Base-by-base conservation (phyloP, 2,329 filamentous ascomycete genomes). In the Calonectria leucothoes region DNA sequence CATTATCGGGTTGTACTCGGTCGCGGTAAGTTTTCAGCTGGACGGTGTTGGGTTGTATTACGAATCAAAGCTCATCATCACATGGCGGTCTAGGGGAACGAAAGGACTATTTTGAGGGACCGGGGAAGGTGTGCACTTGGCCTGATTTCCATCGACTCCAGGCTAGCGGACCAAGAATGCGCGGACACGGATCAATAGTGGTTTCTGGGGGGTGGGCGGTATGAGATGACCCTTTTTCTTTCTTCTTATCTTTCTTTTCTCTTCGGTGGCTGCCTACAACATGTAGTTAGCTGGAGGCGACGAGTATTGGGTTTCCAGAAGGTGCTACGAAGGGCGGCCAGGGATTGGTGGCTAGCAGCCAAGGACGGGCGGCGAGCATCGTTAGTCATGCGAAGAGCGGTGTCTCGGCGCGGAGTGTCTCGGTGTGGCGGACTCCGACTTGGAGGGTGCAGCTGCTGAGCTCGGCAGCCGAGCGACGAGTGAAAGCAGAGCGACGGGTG, bases 351-450 rank as follows among this genome's bases (percentile, higher is more conserved):
- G 49, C 49, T 45, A 45, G 23, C 42, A 23, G 5, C 42, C 42
- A 11, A 45, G 23, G 20, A 45, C 7, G 7, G 55, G 37, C 23
- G 25, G 49, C 37, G 59, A 64, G 39, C 59, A 33, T 17, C 48
- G 39, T 64, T 64, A 48, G 37, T 64, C 37, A 61, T 37, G 25
- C 37, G 59, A 64, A 48, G 59, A 64, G 59, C 59, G 39, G 59
- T 64, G 59, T 45, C 59, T 64, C 59, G 59, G 59, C 17, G 59
- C 37, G 59, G 39, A 45, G 39, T 64, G 59, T 39, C 39, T 64
- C 59, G 59, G 59, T 64, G 59, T 64, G 39, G 55, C 59, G 59
- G 59, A 33, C 25, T 45, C 59, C 59, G 59, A 64, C 39, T 10
- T 48, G 59, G 59, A 64, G 37, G 59, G 55, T 39, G 59, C 37